Conservation (phyloP, 2,329 filamentous ascomycete species). For the Aspergillus sclerotialis region DNA sequence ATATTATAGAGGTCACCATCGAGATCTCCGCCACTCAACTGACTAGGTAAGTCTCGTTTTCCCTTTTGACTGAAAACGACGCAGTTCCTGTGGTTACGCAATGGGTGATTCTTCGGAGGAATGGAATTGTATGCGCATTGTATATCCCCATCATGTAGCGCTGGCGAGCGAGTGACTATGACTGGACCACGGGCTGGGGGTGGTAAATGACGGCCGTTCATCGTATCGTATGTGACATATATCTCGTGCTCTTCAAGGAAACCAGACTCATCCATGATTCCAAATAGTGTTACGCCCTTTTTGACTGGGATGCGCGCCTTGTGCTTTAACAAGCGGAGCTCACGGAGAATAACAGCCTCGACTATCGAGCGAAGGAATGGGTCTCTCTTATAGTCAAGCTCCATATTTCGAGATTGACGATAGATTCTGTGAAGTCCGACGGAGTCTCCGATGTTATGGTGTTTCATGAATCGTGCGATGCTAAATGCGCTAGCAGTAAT, state of each 20-base stretch:
- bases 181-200: slow-evolving; percentile 28
- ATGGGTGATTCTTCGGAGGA: slow-evolving; percentile 54
- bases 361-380: slow-evolving; percentile 63
- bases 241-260: slow-evolving; percentile 57
- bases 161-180: slow-evolving; percentile 70
- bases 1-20: slow-evolving; percentile 78
- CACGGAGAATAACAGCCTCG: slow-evolving; percentile 62
- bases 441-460: slow-evolving; percentile 53
- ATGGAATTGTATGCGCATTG: slow-evolving; percentile 56
- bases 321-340: slow-evolving; percentile 70
- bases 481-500: slow-evolving; percentile 55
- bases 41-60: slow-evolving; percentile 65
- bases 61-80: slow-evolving; percentile 71
- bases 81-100: slow-evolving; percentile 61
- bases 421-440: slow-evolving; percentile 59
- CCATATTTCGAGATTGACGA: slow-evolving; percentile 46
- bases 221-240: slow-evolving; percentile 11
- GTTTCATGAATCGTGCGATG: slow-evolving; percentile 59
- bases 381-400: slow-evolving; percentile 61
- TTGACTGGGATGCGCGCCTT: slow-evolving; percentile 66
- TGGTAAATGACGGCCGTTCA: slow-evolving; percentile 3
- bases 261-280: slow-evolving; percentile 75
- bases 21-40: slow-evolving; percentile 73
- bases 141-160: slow-evolving; percentile 74
- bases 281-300: slow-evolving; percentile 68